A percentile compares a stretch with the other conserved stretches of the same genome.
phyloP scores from a whole-genome alignment of 2,329 filamentous ascomycete species.

The Pseudocercospora eumusae region DNA sequence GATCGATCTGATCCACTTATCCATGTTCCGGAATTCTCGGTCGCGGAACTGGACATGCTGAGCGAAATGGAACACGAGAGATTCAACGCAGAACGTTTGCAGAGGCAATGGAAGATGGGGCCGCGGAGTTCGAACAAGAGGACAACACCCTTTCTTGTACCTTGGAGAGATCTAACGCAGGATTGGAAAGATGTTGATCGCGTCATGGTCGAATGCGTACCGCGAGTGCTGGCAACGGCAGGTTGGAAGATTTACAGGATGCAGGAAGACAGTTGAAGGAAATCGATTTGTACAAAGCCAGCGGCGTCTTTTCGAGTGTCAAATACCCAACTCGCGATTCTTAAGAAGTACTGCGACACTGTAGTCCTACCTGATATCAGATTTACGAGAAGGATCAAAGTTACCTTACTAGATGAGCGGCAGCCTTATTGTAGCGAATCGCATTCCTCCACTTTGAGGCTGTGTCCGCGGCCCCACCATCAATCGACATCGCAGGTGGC shows the following conservation, averaged over 20 bases:
- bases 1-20: slow-evolving; percentile 35
- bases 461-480: neutral
- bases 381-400: neutral
- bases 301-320: neutral
- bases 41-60: slow-evolving; percentile 38
- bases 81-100: slow-evolving; percentile 41
- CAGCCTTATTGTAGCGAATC: neutral
- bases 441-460: neutral
- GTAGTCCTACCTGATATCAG: neutral
- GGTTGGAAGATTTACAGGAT: slow-evolving; percentile 42
- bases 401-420: neutral
- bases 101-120: slow-evolving; percentile 41
- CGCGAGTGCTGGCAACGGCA: slow-evolving; percentile 34
- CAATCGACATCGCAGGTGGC: neutral
- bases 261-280: slow-evolving; percentile 25
- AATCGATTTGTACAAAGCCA: neutral
- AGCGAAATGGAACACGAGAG: slow-evolving; percentile 42
- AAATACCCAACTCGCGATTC: slow-evolving; percentile 6
- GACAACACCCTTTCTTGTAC: slow-evolving; percentile 40
- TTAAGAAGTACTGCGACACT: neutral
- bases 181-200: slow-evolving; percentile 42
- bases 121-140: slow-evolving; percentile 37
- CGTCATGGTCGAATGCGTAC: slow-evolving; percentile 42
- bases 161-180: slow-evolving; percentile 40
- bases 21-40: slow-evolving; percentile 36